Conservation (phyloP, 495 filamentous ascomycete species). For the Jackrogersella multiformis region DNA sequence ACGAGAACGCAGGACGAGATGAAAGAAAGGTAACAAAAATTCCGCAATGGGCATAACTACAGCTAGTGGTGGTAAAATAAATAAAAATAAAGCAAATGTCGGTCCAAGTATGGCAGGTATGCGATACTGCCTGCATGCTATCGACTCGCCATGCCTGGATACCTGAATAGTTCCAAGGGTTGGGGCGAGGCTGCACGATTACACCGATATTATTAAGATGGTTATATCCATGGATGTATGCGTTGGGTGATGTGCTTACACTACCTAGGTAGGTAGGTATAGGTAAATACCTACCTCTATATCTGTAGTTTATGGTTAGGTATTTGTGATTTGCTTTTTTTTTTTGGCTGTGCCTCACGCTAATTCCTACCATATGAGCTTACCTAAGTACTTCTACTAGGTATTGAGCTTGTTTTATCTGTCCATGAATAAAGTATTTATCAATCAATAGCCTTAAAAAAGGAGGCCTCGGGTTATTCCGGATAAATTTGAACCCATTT, state of each 20-base stretch:
- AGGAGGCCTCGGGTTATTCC: too few relatives aligned
- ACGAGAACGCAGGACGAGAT: too few relatives aligned
- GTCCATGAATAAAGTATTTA: not conserved
- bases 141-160: conserved; percentile 3
- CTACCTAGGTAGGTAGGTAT: not conserved
- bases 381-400: not conserved
- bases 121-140: conserved; percentile 30
- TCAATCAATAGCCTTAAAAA: not conserved
- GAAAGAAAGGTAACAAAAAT: too few relatives aligned
- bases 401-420: not conserved
- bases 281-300: too few relatives aligned
- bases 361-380: conserved; percentile 1
- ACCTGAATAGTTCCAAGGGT: not conserved
- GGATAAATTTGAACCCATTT: not conserved
- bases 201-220: conserved; percentile 21
- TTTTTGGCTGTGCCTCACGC: not conserved
- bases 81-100: conserved; percentile 24
- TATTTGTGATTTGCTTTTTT: conserved; percentile 7
- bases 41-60: conserved; percentile 2
- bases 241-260: conserved; percentile 7
- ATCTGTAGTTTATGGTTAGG: too few relatives aligned
- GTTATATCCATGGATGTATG: not conserved
- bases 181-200: conserved; percentile 26
- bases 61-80: not conserved
- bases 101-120: conserved; percentile 22